Base-by-base conservation (phyloP, 169 alveolate genomes). In the Eimeria maxima region DNA sequence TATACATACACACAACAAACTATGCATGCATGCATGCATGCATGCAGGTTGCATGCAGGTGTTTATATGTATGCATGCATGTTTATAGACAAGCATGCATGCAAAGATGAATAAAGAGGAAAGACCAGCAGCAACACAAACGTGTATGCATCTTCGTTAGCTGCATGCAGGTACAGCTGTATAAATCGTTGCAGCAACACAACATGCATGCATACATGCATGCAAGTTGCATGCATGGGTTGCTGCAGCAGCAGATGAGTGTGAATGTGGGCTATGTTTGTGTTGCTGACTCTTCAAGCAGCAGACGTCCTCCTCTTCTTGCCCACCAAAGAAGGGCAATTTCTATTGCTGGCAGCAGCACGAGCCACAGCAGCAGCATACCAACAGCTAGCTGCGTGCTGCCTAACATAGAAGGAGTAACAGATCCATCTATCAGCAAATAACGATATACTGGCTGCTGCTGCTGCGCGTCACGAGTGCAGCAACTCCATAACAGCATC, bases 391-490 rank as follows among this genome's bases (percentile, higher is more conserved):
- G 38, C 38, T 38, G 89, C 29, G 0, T 10, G 42, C 89, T 7
- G 65, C 89, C 45, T 13, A 38, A 22, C 22, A 27, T 18, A 14
- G 89, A 29, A 22, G 45, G 65, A 45, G 89, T 11, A 11, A 78
- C 89, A 22, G 67, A 44, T 0, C 10, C 11, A 65, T 45, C 65
- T 14, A 45, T n/a, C 55, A 78, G 89, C 89, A 78, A 24, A 57
- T 78, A 38, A 22, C 45, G 42, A 57, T 78, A 78, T 27, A 42
- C 89, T 8, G 89, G 89, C 65, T 78, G 89, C 89, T 44, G 57
- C 89, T 78, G 89, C 38, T 29, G 65, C 29, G 89, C 57, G 3
- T 38, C 65, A 11, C 89, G 60, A n/a, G 89, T 44, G 89, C 89
- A 78, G 55, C 20, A 78, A 65, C 65, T 57, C 67, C 57, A 78